Percentiles rank a stretch among this genome's conserved stretches.
phyloP scores from a whole-genome alignment of 345 rosid genomes.

The Hibiscus tridactylites region DNA sequence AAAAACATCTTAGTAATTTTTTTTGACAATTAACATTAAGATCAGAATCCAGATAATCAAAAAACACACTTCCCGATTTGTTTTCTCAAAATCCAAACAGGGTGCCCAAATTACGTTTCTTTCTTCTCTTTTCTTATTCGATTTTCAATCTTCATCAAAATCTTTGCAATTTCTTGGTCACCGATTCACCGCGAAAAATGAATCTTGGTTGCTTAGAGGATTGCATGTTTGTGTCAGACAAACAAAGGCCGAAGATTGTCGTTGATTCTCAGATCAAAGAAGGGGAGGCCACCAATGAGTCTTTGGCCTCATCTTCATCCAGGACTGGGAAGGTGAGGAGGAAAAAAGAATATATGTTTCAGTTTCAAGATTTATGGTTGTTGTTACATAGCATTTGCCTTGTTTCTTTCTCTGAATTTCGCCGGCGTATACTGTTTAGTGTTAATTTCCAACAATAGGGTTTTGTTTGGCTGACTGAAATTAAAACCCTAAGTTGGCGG shows the following conservation, averaged over 20 bases:
- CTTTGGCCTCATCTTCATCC: slow-evolving; percentile 31
- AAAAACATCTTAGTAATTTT: background rate
- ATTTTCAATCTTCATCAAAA: background rate
- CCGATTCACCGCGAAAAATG: background rate
- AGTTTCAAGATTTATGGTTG: slow-evolving; percentile 7
- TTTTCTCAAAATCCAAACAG: background rate
- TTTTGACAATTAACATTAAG: background rate
- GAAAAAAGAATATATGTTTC: background rate
- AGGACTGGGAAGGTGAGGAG: slow-evolving; percentile 43
- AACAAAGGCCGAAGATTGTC: background rate
- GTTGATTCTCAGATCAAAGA: slow-evolving; percentile 20
- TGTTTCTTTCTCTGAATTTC: slow-evolving; percentile 4
- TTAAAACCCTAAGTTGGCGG: background rate
- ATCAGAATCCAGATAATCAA: background rate
- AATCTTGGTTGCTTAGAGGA: slow-evolving; percentile 6
- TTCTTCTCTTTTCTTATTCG: background rate
- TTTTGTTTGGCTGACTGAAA: background rate
- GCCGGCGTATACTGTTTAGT: background rate
- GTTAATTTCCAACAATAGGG: background rate
- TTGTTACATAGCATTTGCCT: slow-evolving; percentile 5
- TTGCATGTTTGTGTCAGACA: background rate
- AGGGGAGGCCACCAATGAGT: slow-evolving; percentile 16
- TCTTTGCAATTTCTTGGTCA: background rate
- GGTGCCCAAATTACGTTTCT: background rate
- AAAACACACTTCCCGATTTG: background rate